These are phyloP conservation scores for Pistacia atlantica DNA, from an alignment of 345 rosid genomes.

Conservation along the genomic window DNA sequence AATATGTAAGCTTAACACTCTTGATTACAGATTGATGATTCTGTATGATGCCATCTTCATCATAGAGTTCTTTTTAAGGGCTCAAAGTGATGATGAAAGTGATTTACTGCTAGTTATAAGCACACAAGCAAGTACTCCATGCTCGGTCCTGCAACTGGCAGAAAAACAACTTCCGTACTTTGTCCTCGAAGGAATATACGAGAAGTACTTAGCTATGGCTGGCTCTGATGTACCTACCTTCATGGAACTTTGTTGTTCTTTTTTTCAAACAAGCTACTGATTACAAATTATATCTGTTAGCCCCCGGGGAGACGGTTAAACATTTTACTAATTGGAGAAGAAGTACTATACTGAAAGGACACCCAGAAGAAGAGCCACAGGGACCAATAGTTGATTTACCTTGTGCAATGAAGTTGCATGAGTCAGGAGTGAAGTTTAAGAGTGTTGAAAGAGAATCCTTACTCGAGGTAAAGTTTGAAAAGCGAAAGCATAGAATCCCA, in stretches of 20 bases:
- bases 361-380: too few relatives aligned
- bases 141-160: not conserved
- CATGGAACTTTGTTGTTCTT: not conserved
- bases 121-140: too few relatives aligned
- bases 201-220: not conserved
- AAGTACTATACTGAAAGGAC: not conserved
- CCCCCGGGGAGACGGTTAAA: too few relatives aligned
- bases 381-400: not conserved
- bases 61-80: too few relatives aligned
- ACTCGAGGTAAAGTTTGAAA: not conserved
- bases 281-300: too few relatives aligned
- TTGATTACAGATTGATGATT: too few relatives aligned
- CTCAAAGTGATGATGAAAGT: too few relatives aligned
- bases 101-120: too few relatives aligned
- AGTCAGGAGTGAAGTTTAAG: not conserved
- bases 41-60: too few relatives aligned
- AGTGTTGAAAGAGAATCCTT: not conserved
- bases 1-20: too few relatives aligned
- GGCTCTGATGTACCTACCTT: not conserved
- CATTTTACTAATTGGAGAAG: not conserved
- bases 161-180: not conserved
- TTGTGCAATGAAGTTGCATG: not conserved
- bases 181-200: not conserved
- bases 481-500: not conserved
- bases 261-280: too few relatives aligned